Conservation (phyloP, 306 rosid species). For the Abrus precatorius region DNA sequence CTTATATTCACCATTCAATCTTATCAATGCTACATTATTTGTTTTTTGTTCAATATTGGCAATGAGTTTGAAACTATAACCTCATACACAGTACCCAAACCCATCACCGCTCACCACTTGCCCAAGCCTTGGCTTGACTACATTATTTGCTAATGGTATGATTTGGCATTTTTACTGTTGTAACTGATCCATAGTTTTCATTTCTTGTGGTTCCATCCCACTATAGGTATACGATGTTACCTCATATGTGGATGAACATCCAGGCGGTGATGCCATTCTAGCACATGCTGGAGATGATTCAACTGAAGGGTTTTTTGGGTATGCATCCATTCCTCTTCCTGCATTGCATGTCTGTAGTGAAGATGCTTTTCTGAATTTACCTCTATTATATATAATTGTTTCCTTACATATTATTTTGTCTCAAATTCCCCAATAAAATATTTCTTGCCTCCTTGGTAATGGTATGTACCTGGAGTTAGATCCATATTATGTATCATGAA, state of each 20-base stretch:
- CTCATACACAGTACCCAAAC: slow-evolving; percentile 7
- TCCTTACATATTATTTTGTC: neutral
- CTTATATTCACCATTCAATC: slow-evolving; percentile 26
- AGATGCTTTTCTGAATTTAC: slow-evolving; percentile 13
- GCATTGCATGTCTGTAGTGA: slow-evolving; percentile 21
- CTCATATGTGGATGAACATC: slow-evolving; percentile 95
- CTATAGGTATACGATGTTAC: slow-evolving; percentile 88
- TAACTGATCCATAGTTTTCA: neutral
- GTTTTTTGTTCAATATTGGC: neutral
- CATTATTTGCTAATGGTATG: slow-evolving; percentile 22
- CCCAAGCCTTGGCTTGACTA: neutral
- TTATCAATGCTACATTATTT: slow-evolving; percentile 35
- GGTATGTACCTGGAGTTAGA: neutral
- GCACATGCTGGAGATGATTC: slow-evolving; percentile 93
- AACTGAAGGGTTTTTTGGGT: slow-evolving; percentile 88
- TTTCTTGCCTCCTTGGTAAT: neutral
- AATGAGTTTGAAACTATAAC: neutral
- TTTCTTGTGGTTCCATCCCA: slow-evolving; percentile 28
- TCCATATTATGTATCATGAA: neutral
- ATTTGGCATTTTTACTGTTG: slow-evolving; percentile 6
- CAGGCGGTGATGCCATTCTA: slow-evolving; percentile 97
- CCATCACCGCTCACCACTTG: too few relatives aligned
- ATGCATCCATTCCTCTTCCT: slow-evolving; percentile 39
- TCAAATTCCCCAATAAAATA: slow-evolving; percentile 30
- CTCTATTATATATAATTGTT: neutral